Percentiles rank a stretch among this genome's conserved stretches.
These are phyloP conservation scores for Tolypocladium pustulatum DNA, from an alignment of 2,329 filamentous ascomycete species.

Conservation along the genomic window DNA sequence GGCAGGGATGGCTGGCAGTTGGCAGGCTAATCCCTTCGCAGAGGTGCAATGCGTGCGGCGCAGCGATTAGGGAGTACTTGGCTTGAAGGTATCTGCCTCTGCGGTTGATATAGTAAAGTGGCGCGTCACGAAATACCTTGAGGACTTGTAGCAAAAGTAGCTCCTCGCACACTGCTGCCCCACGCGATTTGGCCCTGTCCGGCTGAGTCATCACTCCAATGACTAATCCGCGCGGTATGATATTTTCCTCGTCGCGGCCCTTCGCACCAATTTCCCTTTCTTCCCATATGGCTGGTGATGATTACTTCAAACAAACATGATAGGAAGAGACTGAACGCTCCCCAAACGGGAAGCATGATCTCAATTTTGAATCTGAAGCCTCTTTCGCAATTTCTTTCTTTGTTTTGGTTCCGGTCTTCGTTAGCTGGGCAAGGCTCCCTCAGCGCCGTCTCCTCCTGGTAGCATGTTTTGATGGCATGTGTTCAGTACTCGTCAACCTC, in stretches of 20 bases:
- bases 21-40: neutral
- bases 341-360: slow-evolving; percentile 45
- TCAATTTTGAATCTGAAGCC: slow-evolving; percentile 55
- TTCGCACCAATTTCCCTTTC: slow-evolving; percentile 5
- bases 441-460: neutral
- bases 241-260: neutral
- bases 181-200: too few relatives aligned
- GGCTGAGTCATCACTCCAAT: neutral
- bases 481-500: neutral
- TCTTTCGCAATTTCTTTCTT: neutral
- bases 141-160: slow-evolving; percentile 2
- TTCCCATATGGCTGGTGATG: slow-evolving; percentile 46
- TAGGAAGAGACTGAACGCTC: slow-evolving; percentile 61
- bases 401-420: neutral
- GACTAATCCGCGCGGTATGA: neutral
- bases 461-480: neutral
- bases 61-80: neutral
- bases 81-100: neutral
- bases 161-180: neutral
- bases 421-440: neutral
- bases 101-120: neutral
- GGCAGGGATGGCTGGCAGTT: neutral
- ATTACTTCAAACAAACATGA: slow-evolving; percentile 46
- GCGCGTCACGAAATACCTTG: neutral
- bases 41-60: neutral